Evolutionary conservation across 306 rosid genomes (phyloP).

Genomic region (Vigna nakashimae): DNA sequence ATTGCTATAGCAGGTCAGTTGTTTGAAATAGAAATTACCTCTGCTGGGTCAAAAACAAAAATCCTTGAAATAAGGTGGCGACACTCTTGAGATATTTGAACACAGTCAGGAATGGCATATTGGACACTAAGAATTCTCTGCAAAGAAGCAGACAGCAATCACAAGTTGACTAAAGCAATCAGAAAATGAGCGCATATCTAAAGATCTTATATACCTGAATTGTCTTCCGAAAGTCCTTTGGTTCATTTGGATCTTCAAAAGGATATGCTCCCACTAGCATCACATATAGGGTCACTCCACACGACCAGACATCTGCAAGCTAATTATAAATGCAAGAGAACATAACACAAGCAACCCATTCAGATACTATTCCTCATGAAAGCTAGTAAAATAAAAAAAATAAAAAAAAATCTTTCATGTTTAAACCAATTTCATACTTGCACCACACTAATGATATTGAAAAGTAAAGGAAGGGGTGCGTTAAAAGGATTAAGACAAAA

Average conservation of each 20-base stretch:
- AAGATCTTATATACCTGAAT: slow-evolving; percentile 71
- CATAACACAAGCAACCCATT: slow-evolving; percentile 32
- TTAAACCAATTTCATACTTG: background rate
- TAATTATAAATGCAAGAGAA: slow-evolving; percentile 50
- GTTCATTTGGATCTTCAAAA: slow-evolving; percentile 89
- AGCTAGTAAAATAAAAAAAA: background rate
- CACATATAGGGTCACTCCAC: slow-evolving; percentile 91
- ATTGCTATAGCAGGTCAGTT: slow-evolving; percentile 18
- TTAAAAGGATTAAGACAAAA: no score
- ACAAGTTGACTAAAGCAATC: slow-evolving; percentile 38
- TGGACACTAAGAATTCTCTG: slow-evolving; percentile 89
- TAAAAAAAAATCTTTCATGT: background rate
- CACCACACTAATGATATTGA: background rate
- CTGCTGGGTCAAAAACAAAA: slow-evolving; percentile 77
- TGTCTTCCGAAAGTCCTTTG: slow-evolving; percentile 84
- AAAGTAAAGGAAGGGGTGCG: background rate
- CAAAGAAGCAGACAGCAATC: slow-evolving; percentile 37
- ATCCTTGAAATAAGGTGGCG: slow-evolving; percentile 78
- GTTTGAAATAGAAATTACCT: slow-evolving; percentile 53
- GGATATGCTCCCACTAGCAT: slow-evolving; percentile 91
- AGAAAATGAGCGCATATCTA: slow-evolving; percentile 5
- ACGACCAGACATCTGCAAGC: slow-evolving; percentile 97
- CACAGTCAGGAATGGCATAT: slow-evolving; percentile 74
- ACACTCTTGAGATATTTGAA: slow-evolving; percentile 77
- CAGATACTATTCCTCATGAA: slow-evolving; percentile 1